These are phyloP conservation scores for Pseudogymnoascus pannorum DNA, from an alignment of 2,329 filamentous ascomycete genomes.

Conservation along the genomic window DNA sequence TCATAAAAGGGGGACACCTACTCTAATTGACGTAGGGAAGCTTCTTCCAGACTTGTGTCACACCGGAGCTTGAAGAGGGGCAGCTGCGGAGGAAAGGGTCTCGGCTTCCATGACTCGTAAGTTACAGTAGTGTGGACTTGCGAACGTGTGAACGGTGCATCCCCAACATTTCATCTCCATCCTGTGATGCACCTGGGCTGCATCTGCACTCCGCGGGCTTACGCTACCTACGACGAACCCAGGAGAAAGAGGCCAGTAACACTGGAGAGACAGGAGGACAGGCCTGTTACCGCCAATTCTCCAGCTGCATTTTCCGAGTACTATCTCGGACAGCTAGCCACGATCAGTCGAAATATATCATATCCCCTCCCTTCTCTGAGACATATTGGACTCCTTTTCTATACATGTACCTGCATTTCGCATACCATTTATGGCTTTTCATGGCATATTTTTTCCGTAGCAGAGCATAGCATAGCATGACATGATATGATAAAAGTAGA, in stretches of 20 bases:
- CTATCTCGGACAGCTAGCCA: neutral
- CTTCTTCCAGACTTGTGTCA: conserved; percentile 6
- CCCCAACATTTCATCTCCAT: neutral
- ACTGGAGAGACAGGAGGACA: neutral
- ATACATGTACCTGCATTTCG: neutral
- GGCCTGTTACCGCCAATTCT: neutral
- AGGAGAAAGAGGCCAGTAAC: neutral
- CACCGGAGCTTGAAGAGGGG: neutral
- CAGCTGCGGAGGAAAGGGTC: conserved; percentile 3
- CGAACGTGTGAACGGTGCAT: neutral
- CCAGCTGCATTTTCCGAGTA: neutral
- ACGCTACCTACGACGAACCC: neutral
- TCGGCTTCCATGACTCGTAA: conserved; percentile 6
- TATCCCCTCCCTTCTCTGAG: neutral
- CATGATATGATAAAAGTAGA: neutral
- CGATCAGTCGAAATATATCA: neutral
- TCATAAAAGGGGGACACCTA: neutral
- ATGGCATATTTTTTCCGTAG: neutral
- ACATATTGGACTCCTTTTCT: conserved; percentile 4
- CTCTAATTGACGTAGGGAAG: conserved; percentile 6
- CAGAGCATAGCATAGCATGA: no score
- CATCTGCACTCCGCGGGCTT: neutral
- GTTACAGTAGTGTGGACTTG: neutral
- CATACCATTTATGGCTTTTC: neutral
- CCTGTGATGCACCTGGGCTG: neutral